These are phyloP conservation scores for Fusarium kyushuense DNA, from an alignment of 2,329 filamentous ascomycete genomes.

Conservation along the genomic window DNA sequence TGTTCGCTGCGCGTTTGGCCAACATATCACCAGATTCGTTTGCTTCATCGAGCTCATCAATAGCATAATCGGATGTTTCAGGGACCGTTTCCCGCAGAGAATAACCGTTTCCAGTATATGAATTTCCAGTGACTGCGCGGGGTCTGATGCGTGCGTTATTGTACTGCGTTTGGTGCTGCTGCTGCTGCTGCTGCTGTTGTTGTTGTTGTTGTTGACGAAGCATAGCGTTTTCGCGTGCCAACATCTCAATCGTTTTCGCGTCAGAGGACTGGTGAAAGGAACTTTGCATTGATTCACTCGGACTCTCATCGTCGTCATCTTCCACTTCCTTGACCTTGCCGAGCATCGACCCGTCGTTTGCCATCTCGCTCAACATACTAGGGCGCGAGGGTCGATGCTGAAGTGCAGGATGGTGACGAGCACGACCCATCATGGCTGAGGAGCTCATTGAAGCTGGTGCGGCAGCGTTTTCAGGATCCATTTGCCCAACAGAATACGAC, in stretches of 20 bases:
- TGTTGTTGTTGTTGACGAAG: conserved; percentile 59
- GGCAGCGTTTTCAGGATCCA: conserved; percentile 73
- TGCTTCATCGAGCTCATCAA: conserved; percentile 76
- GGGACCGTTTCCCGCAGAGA: conserved; percentile 70
- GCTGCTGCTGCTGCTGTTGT: conserved; percentile 55
- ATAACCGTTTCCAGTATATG: conserved; percentile 69
- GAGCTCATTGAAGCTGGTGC: conserved; percentile 58
- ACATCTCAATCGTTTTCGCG: conserved; percentile 72
- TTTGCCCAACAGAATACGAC: conserved; percentile 94
- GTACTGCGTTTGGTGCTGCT: conserved; percentile 66
- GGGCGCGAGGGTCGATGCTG: conserved; percentile 85
- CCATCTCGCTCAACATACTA: conserved; percentile 80
- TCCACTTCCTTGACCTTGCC: conserved; percentile 78
- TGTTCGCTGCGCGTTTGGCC: conserved; percentile 59
- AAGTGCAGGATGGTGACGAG: conserved; percentile 74
- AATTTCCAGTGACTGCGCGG: conserved; percentile 67
- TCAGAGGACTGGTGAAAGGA: conserved; percentile 67
- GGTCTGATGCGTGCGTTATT: conserved; percentile 67
- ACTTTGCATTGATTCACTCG: conserved; percentile 62
- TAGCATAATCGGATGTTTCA: conserved; percentile 77
- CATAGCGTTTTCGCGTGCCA: conserved; percentile 72
- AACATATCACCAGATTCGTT: conserved; percentile 64
- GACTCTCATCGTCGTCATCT: conserved; percentile 72
- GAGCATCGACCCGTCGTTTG: conserved; percentile 70
- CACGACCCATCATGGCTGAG: conserved; percentile 64